Conservation (phyloP, 441 rosid species). For the Rhodomyrtus psidioides region DNA sequence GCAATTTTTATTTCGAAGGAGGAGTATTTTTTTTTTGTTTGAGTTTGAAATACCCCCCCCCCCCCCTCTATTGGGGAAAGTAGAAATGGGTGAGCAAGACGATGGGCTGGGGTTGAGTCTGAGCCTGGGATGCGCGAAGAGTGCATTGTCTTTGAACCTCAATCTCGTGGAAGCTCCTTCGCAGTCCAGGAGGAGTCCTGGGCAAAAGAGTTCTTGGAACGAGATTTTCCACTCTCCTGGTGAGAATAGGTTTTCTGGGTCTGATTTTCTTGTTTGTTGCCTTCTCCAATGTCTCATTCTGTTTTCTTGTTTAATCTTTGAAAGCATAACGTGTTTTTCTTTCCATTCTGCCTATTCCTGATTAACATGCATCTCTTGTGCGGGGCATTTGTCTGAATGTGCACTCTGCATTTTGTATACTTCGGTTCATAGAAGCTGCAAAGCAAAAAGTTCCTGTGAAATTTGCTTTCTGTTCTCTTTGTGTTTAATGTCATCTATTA, state of each 20-base stretch:
- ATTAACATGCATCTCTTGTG: not conserved
- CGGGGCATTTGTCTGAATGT: not conserved
- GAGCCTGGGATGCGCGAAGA: not conserved
- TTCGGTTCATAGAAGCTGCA: not conserved
- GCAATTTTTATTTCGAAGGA: not conserved
- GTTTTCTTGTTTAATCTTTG: not conserved
- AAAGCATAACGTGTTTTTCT: not conserved
- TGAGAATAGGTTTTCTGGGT: not conserved
- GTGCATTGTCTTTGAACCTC: not conserved
- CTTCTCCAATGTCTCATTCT: not conserved
- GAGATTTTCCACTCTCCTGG: not conserved
- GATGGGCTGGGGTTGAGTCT: not conserved
- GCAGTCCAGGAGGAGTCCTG: not conserved
- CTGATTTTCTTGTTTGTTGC: not conserved
- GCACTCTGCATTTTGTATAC: not conserved
- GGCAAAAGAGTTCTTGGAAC: not conserved
- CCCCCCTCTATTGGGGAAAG: not conserved
- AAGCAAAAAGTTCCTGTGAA: not conserved
- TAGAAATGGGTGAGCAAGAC: not conserved
- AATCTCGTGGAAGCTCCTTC: not conserved
- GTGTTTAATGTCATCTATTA: not conserved
- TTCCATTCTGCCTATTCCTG: not conserved
- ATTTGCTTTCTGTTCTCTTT: not conserved
- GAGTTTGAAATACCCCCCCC: not conserved
- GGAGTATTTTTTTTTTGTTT: not conserved